Conservation (phyloP, 345 rosid species). For the Citrus sinensis region DVS_A1.0 CM039166.1:25892501-25893000, state of each 20-base stretch:
- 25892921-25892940: neutral
- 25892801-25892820: neutral
- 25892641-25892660: constrained; percentile 92
- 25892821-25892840: neutral
- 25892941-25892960: neutral
- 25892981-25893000: neutral
- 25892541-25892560: constrained; percentile 34
- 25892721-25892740: neutral
- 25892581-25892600: constrained; percentile 44
- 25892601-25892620: constrained; percentile 48
- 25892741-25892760: neutral
- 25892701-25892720: constrained; percentile 1
- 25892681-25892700: constrained; percentile 51
- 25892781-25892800: neutral
- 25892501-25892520: neutral
- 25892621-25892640: constrained; percentile 79
- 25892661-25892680: constrained; percentile 72
- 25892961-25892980: neutral
- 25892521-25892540: constrained; percentile 5
- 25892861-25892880: neutral
- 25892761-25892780: neutral
- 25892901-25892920: neutral
- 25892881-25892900: neutral
- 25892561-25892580: constrained; percentile 48
- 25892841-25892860: neutral